These are phyloP conservation scores for Fusarium foetens DNA, from an alignment of 2,329 filamentous ascomycete genomes.

Conservation along the genomic window DNA sequence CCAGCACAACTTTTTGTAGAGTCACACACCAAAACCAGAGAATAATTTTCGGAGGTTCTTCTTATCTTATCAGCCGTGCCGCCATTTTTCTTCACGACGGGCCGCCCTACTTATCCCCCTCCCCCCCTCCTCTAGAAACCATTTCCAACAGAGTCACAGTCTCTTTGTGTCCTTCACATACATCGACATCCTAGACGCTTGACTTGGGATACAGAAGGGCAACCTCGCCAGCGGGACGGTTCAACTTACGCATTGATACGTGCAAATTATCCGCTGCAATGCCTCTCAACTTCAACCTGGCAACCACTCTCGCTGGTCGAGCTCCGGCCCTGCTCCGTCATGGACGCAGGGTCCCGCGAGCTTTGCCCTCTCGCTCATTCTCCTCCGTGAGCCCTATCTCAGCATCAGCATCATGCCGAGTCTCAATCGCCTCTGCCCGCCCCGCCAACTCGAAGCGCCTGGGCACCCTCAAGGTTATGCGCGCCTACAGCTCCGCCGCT, in stretches of 20 bases:
- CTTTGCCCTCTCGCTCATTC: slow-evolving; percentile 57
- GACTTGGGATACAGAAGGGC: slow-evolving; percentile 47
- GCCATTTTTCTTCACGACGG: slow-evolving; percentile 39
- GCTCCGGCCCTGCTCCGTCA: slow-evolving; percentile 68
- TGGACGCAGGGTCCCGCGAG: slow-evolving; percentile 60
- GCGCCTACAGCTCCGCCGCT: slow-evolving; percentile 55
- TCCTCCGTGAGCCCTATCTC: slow-evolving; percentile 51
- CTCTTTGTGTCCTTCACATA: slow-evolving; percentile 37
- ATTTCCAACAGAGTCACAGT: slow-evolving; percentile 42
- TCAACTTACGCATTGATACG: slow-evolving; percentile 51
- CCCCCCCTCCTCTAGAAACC: slow-evolving; percentile 31
- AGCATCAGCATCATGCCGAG: slow-evolving; percentile 32
- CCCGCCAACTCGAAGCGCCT: slow-evolving; percentile 55
- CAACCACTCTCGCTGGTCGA: slow-evolving; percentile 62
- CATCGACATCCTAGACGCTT: slow-evolving; percentile 40
- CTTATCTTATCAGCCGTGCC: slow-evolving; percentile 45
- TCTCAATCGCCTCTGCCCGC: slow-evolving; percentile 46
- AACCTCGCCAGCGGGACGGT: slow-evolving; percentile 51
- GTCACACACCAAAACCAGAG: slow-evolving; percentile 37
- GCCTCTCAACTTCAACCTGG: slow-evolving; percentile 55
- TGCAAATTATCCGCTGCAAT: slow-evolving; percentile 48
- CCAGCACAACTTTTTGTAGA: slow-evolving; percentile 13
- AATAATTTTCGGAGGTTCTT: slow-evolving; percentile 42
- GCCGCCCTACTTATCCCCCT: slow-evolving; percentile 25
- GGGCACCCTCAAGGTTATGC: slow-evolving; percentile 58